phyloP scores from a whole-genome alignment of 1,284 basidiomycete genomes.

The Fomitiporia mediterranea region DNA sequence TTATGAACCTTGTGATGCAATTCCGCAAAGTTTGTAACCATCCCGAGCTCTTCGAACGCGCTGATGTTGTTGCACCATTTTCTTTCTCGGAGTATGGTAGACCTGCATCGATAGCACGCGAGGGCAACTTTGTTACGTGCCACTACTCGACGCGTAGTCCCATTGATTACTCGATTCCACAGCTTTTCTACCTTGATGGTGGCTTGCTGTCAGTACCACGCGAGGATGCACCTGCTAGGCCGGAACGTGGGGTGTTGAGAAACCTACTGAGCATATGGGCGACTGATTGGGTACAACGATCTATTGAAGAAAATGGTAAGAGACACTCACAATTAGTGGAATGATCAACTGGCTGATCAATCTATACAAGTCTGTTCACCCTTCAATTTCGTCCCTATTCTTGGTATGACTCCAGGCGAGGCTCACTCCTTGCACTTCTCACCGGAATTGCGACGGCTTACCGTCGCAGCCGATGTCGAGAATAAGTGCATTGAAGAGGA shows the following conservation, averaged over 20 bases:
- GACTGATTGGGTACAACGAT: slow-evolving; percentile 72
- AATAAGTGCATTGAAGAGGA: slow-evolving; percentile 37
- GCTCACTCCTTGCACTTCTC: slow-evolving; percentile 56
- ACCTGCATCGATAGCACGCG: slow-evolving; percentile 77
- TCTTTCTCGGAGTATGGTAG: slow-evolving; percentile 84
- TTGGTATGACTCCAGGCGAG: slow-evolving; percentile 60
- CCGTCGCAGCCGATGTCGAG: slow-evolving; percentile 48
- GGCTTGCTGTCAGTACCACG: slow-evolving; percentile 70
- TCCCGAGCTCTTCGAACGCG: slow-evolving; percentile 96
- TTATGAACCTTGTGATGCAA: slow-evolving; percentile 99
- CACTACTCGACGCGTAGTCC: slow-evolving; percentile 87
- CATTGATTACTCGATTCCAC: slow-evolving; percentile 77
- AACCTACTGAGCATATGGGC: slow-evolving; percentile 92
- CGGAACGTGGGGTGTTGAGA: slow-evolving; percentile 58
- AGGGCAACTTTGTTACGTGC: slow-evolving; percentile 79
- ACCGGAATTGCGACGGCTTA: slow-evolving; percentile 50
- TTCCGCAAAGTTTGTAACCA: slow-evolving; percentile 99
- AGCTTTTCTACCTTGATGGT: slow-evolving; percentile 75
- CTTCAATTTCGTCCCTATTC: slow-evolving; percentile 77
- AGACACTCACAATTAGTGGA: background rate
- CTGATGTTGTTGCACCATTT: slow-evolving; percentile 92
- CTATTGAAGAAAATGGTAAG: slow-evolving; percentile 61
- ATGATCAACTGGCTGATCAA: background rate
- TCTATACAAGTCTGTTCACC: slow-evolving; percentile 37
- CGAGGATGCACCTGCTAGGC: slow-evolving; percentile 49